A percentile compares a stretch with the other conserved stretches of the same genome.
Evolutionary conservation across 1,139 yeast species (phyloP).

Genomic region (Schizosaccharomyces versatilis): DNA sequence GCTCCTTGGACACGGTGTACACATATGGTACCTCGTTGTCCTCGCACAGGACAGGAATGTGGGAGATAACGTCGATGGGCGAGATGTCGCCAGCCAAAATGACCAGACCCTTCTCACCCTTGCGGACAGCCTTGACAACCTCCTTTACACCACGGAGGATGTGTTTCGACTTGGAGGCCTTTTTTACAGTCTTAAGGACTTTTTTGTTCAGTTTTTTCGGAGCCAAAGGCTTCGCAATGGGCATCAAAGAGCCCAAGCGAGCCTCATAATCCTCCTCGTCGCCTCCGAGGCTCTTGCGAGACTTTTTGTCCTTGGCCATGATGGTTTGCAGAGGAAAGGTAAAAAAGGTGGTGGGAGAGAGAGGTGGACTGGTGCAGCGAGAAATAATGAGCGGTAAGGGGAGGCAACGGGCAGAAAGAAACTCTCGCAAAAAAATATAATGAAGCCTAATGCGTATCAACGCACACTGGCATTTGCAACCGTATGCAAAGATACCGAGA

Average conservation of each 20-base stretch:
- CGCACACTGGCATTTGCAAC: too few species aligned
- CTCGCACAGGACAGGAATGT: constrained; percentile 91
- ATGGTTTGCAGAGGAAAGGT: neutral
- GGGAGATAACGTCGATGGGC: constrained; percentile 92
- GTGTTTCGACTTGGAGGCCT: constrained; percentile 88
- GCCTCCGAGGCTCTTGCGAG: constrained; percentile 1
- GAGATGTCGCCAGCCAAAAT: constrained; percentile 94
- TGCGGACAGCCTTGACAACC: constrained; percentile 90
- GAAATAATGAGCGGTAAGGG: too few species aligned
- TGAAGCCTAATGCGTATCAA: too few species aligned
- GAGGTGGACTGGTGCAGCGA: neutral
- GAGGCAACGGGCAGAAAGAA: too few species aligned
- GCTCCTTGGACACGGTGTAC: constrained; percentile 28
- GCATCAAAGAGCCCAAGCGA: constrained; percentile 70
- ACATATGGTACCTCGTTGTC: constrained; percentile 40
- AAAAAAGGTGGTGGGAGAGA: neutral
- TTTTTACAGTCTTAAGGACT: constrained; percentile 83
- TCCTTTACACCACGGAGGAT: constrained; percentile 98
- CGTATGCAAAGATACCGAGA: too few species aligned
- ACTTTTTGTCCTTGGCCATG: constrained; percentile 2
- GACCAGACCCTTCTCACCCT: constrained; percentile 93
- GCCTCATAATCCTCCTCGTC: constrained; percentile 68
- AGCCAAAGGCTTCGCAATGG: constrained; percentile 89
- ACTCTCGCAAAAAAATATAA: too few species aligned
- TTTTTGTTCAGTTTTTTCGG: constrained; percentile 90